Conservation (phyloP, 805 yeast genomes). For the Wickerhamomyces hampshirensis region DNA sequence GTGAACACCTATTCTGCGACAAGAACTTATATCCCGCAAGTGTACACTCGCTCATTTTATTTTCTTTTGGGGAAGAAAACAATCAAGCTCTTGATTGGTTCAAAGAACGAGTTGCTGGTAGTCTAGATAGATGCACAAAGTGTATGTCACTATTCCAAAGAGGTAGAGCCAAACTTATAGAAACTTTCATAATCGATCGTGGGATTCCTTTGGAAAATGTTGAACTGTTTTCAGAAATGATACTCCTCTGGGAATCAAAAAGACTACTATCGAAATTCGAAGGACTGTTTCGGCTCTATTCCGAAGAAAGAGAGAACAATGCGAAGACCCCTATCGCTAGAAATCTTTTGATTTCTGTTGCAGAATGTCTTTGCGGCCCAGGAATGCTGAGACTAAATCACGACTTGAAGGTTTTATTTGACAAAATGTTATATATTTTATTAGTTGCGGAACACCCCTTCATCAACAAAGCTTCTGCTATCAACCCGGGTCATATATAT, state of each 20-base stretch:
- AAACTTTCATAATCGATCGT: conserved; percentile 48
- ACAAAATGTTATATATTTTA: conserved; percentile 29
- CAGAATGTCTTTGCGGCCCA: conserved; percentile 51
- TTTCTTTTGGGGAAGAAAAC: conserved; percentile 46
- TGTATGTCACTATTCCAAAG: conserved; percentile 52
- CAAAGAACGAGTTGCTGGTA: conserved; percentile 32
- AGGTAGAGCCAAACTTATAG: conserved; percentile 46
- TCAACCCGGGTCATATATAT: conserved; percentile 49
- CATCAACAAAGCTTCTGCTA: conserved; percentile 17
- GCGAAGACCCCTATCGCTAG: conserved; percentile 10
- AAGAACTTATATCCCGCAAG: conserved; percentile 42
- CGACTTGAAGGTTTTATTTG: conserved; percentile 33
- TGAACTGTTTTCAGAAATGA: conserved; percentile 16
- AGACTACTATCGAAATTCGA: conserved; percentile 13
- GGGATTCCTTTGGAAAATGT: conserved; percentile 28
- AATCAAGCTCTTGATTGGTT: conserved; percentile 41
- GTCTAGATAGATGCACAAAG: conserved; percentile 43
- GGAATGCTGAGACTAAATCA: conserved; percentile 38
- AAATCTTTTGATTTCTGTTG: conserved; percentile 25
- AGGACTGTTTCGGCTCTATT: background rate
- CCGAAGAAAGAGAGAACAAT: background rate
- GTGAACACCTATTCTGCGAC: conserved; percentile 55
- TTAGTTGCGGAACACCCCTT: conserved; percentile 26
- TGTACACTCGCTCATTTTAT: conserved; percentile 50
- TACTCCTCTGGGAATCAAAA: conserved; percentile 25